Evolutionary conservation across 768 basidiomycete species (phyloP), one percentile per base, ranked within the genome.

Genomic region (Atractiella rhizophila): DNA sequence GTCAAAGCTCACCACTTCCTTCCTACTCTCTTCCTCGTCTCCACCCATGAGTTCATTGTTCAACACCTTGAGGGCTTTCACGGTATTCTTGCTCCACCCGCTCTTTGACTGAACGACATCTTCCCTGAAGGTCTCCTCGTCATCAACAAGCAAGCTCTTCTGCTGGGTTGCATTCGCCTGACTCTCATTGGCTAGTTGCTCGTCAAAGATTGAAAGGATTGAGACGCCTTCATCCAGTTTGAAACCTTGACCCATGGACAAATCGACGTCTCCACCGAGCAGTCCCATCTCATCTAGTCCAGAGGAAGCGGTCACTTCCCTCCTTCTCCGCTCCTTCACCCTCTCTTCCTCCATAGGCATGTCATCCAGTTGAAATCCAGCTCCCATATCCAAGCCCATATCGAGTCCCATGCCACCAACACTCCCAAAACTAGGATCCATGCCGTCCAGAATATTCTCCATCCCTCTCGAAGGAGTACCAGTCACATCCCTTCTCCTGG

Each of bases 61-160:
- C 38, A 88, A 64, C 50, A 88, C 62, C 20, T 67, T 63, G 28
- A 86, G 60, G 1, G 85, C 85, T 55, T 77, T 80, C 40, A 78
- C 65, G 0, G 83, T 91, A 54, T 86, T 86, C 62, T 71, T 74
- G 61, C 35, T 58, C 51, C 11, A 47, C 40, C 43, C 44, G 41
- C 42, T 48, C 39, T 38, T 16, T 24, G 31, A 25, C 34, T 39
- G 37, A 5, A 41, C 39, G 9, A 33, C 24, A 15, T 41, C 39
- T 20, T 41, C 39, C 19, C 25, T 23, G 24, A 12, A 18, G 23
- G 39, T 31, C 18, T 41, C 26, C 18, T 41, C 28, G n/a, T 34
- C 39, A 23, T 23, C 24, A 4, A 41, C 19, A 25, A 42, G 41
- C 21, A 20, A 25, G 41, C 41, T 35, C 20, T 36, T 70, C 68